Evolutionary conservation across 1,139 yeast species (phyloP).

Genomic region (Lodderomyces beijingensis): DNA sequence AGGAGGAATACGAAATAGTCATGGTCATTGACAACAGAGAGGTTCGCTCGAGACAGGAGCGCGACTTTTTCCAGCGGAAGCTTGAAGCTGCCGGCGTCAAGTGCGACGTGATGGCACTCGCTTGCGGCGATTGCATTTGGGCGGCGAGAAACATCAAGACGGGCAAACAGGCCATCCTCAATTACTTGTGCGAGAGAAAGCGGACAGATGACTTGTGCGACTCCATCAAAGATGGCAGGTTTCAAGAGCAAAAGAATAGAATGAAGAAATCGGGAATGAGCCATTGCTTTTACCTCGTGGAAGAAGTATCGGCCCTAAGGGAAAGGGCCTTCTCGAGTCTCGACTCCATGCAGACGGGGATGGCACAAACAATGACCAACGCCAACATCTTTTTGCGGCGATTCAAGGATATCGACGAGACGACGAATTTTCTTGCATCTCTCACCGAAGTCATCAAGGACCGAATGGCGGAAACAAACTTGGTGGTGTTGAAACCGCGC

Average conservation of each 20-base stretch:
- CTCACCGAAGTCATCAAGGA: slow-evolving; percentile 50
- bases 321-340: slow-evolving; percentile 40
- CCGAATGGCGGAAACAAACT: slow-evolving; percentile 28
- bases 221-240: slow-evolving; percentile 86
- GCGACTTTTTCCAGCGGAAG: slow-evolving; percentile 59
- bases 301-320: slow-evolving; percentile 48
- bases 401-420: slow-evolving; percentile 70
- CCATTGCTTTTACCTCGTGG: slow-evolving; percentile 76
- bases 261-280: slow-evolving; percentile 63
- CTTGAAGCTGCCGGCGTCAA: slow-evolving; percentile 47
- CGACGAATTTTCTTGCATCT: slow-evolving; percentile 58
- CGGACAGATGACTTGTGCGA: slow-evolving; percentile 78
- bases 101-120: slow-evolving; percentile 53
- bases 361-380: slow-evolving; percentile 65
- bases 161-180: slow-evolving; percentile 63
- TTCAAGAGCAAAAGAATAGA: slow-evolving; percentile 78
- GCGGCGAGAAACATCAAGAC: slow-evolving; percentile 64
- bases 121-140: slow-evolving; percentile 91
- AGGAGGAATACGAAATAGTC: slow-evolving; percentile 49
- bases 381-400: slow-evolving; percentile 66
- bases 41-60: slow-evolving; percentile 53
- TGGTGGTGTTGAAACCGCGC: slow-evolving; percentile 48
- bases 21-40: slow-evolving; percentile 82
- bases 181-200: slow-evolving; percentile 83
- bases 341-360: slow-evolving; percentile 71